Percentiles rank a stretch among this genome's conserved stretches.
Evolutionary conservation across 768 basidiomycete genomes (phyloP).

Genomic region (Lactarius sp.): DNA sequence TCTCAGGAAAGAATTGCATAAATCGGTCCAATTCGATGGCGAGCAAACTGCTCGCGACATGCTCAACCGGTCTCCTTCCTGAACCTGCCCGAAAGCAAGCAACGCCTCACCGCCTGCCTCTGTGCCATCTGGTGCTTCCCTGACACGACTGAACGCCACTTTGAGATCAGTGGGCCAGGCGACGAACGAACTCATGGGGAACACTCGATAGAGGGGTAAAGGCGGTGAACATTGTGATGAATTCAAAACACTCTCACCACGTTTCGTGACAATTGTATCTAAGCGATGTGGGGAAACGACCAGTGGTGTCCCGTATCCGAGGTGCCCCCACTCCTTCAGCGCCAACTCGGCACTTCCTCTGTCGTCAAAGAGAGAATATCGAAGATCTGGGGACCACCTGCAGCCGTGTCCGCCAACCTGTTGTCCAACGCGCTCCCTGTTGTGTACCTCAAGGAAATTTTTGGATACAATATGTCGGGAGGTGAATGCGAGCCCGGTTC

Average conservation of each 20-base stretch:
- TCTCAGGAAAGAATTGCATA: background rate
- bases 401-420: slow-evolving; percentile 12
- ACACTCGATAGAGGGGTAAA: slow-evolving; percentile 10
- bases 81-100: slow-evolving; percentile 3
- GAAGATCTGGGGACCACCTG: background rate
- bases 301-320: slow-evolving; percentile 10
- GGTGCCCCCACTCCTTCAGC: slow-evolving; percentile 4
- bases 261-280: slow-evolving; percentile 13
- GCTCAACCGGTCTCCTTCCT: slow-evolving; percentile 9
- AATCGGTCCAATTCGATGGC: background rate
- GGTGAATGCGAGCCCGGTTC: background rate
- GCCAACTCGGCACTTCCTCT: background rate
- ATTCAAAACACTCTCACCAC: background rate
- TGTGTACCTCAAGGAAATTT: slow-evolving; percentile 9
- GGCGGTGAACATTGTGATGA: background rate
- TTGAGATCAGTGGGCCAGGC: background rate
- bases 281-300: slow-evolving; percentile 9
- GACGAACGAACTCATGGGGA: slow-evolving; percentile 13
- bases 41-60: slow-evolving; percentile 3
- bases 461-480: slow-evolving; percentile 10
- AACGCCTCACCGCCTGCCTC: slow-evolving; percentile 11
- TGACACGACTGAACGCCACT: background rate
- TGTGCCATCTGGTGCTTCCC: slow-evolving; percentile 15
- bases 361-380: background rate
- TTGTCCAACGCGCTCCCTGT: background rate